Percentiles rank a stretch among this genome's conserved stretches.
These are phyloP conservation scores for Pseudopithomyces maydicus DNA, from an alignment of 2,329 filamentous ascomycete genomes.

Conservation along the genomic window DNA sequence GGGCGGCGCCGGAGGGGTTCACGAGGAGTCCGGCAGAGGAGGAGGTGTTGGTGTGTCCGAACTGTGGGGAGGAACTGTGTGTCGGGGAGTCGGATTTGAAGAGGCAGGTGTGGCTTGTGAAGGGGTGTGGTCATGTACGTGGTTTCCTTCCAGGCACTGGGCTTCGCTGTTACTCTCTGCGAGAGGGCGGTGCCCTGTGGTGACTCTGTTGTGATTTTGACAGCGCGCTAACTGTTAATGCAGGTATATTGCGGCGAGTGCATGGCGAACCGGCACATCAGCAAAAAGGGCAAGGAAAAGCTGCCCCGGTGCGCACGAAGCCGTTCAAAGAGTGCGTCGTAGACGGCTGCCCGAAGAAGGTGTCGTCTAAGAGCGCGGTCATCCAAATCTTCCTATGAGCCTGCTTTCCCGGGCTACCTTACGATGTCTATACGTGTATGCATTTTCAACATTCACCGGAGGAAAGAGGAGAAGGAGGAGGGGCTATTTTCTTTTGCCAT, in stretches of 20 bases:
- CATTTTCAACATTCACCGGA: no score
- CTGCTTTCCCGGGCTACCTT: not conserved
- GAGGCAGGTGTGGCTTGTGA: conserved; percentile 90
- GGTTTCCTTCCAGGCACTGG: no score
- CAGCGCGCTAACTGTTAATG: conserved; percentile 11
- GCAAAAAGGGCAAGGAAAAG: conserved; percentile 46
- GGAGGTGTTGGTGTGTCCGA: conserved; percentile 79
- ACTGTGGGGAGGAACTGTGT: conserved; percentile 83
- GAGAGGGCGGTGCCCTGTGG: no score
- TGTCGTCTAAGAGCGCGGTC: conserved; percentile 40
- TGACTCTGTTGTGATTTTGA: no score
- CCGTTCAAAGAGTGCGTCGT: conserved; percentile 55
- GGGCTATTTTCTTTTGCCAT: not conserved
- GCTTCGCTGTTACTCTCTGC: no score
- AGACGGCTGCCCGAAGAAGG: conserved; percentile 48
- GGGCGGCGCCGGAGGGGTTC: conserved; percentile 74
- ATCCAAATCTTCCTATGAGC: conserved; percentile 48
- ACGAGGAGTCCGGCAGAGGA: conserved; percentile 76
- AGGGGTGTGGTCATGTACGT: conserved; percentile 88
- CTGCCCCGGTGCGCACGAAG: conserved; percentile 29
- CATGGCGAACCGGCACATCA: conserved; percentile 46
- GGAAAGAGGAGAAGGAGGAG: no score
- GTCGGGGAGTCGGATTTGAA: conserved; percentile 71
- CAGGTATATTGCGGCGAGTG: conserved; percentile 62
- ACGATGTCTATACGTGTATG: conserved; percentile 1